These are phyloP conservation scores for Schizosaccharomyces japonicus DNA, from an alignment of 805 yeast genomes.

Conservation along the genomic window DNA sequence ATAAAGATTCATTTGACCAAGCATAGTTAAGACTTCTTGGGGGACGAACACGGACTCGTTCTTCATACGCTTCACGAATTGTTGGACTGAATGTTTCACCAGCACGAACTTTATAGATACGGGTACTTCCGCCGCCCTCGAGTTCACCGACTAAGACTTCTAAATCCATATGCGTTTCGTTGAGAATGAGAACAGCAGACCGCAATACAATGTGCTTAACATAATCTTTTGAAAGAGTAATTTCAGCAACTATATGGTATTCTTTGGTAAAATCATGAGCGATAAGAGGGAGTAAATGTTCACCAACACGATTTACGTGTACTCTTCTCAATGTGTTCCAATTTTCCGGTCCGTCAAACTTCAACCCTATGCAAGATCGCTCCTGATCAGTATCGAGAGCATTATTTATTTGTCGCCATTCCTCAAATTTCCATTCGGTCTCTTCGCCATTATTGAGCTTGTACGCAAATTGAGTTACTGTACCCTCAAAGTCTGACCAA, in stretches of 20 bases:
- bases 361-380: conserved; percentile 39
- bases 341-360: conserved; percentile 11
- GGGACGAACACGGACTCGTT: conserved; percentile 40
- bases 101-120: conserved; percentile 18
- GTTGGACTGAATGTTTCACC: conserved; percentile 47
- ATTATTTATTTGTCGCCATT: conserved; percentile 74
- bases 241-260: conserved; percentile 33
- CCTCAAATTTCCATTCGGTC: conserved; percentile 78
- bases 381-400: conserved; percentile 41
- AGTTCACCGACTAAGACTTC: conserved; percentile 18
- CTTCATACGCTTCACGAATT: conserved; percentile 37
- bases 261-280: neutral
- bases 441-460: conserved; percentile 23
- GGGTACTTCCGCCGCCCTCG: neutral
- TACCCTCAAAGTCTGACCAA: conserved; percentile 40
- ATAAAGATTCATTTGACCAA: conserved; percentile 42
- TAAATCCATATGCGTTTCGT: conserved; percentile 39
- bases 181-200: conserved; percentile 49
- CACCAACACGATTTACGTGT: neutral
- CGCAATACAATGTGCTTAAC: conserved; percentile 57
- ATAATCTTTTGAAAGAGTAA: conserved; percentile 45
- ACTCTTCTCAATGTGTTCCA: conserved; percentile 1
- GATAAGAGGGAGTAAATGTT: neutral
- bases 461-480: conserved; percentile 12
- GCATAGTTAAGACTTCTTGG: conserved; percentile 27